Percentiles rank a stretch among this genome's conserved stretches.
Conservation (phyloP, 495 filamentous ascomycete species). For the Aspergillus asperescens region DNA sequence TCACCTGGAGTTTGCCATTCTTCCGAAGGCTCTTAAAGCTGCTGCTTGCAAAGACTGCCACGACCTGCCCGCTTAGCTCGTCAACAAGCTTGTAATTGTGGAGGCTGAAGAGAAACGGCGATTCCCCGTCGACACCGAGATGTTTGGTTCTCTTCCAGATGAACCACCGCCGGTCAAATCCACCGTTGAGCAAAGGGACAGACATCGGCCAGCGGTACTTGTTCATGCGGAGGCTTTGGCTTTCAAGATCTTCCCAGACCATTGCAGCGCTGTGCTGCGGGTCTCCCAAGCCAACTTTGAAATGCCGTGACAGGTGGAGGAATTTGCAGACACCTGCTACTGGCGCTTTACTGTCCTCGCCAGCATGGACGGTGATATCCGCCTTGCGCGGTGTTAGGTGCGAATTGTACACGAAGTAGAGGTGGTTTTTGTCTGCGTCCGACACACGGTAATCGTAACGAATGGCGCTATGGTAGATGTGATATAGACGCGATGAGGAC, state of each 20-base stretch:
- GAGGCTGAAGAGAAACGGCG: constrained; percentile 4
- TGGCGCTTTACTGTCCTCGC: constrained; percentile 22
- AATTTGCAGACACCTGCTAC: constrained; percentile 30
- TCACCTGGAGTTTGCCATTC: constrained; percentile 22
- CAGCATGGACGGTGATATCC: constrained; percentile 32
- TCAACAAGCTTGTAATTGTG: constrained; percentile 31
- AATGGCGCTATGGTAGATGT: constrained; percentile 26
- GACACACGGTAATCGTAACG: constrained; percentile 28
- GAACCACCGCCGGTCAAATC: constrained; percentile 19
- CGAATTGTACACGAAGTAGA: constrained; percentile 31
- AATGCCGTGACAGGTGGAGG: constrained; percentile 31
- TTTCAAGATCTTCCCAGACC: constrained; percentile 25
- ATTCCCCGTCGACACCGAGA: constrained; percentile 19
- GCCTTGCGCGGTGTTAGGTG: constrained; percentile 25
- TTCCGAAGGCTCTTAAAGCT: constrained; percentile 18
- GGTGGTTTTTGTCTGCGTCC: constrained; percentile 15
- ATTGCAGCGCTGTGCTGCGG: constrained; percentile 17
- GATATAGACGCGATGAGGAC: constrained; percentile 9
- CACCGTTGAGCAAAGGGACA: constrained; percentile 1
- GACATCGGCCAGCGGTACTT: constrained; percentile 28
- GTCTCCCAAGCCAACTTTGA: constrained; percentile 31
- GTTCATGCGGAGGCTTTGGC: constrained; percentile 14
- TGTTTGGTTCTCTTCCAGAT: constrained; percentile 33
- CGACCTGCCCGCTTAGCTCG: constrained; percentile 20
- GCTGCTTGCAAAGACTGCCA: constrained; percentile 29